A percentile compares a stretch with the other conserved stretches of the same genome.
Conservation (phyloP, 352 stramenopile species). For the Phytophthora tentaculata region DNA sequence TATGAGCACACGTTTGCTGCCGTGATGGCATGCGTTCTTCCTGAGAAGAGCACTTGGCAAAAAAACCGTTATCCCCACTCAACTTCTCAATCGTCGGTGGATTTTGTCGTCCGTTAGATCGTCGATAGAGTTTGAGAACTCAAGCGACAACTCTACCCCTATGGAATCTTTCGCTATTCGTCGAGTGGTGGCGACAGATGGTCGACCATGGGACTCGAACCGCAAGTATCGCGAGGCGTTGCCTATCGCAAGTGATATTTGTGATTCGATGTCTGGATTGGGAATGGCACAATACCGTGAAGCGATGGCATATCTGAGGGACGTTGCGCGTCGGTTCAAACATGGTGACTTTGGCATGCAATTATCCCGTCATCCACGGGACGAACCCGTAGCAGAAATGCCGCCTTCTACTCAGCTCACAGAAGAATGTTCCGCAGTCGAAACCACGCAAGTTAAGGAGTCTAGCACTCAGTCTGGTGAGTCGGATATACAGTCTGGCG, state of each 20-base stretch:
- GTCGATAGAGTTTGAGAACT: not conserved
- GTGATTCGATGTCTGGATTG: not conserved
- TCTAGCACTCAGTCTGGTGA: too few relatives aligned
- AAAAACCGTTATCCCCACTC: slow-evolving; percentile 2
- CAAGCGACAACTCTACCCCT: not conserved
- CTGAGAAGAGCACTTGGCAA: not conserved
- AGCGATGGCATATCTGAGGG: not conserved
- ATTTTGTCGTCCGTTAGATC: slow-evolving; percentile 3
- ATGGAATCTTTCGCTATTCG: not conserved
- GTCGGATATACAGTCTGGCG: not conserved
- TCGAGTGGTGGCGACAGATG: not conserved
- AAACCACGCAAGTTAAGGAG: not conserved
- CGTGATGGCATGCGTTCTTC: slow-evolving; percentile 12
- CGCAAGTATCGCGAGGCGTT: slow-evolving; percentile 4
- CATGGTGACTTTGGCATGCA: not conserved
- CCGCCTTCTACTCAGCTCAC: too few relatives aligned
- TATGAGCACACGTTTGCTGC: slow-evolving; percentile 11
- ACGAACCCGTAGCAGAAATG: too few relatives aligned
- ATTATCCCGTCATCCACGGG: too few relatives aligned
- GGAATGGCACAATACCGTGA: not conserved
- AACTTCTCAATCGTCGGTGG: slow-evolving; percentile 1
- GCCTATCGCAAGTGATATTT: not conserved
- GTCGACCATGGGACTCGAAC: not conserved
- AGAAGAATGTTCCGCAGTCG: too few relatives aligned
- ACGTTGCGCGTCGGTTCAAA: not conserved